Evolutionary conservation across 345 rosid species (phyloP), one percentile per base, ranked within the genome.

Genomic region (Combretum micranthum): DNA sequence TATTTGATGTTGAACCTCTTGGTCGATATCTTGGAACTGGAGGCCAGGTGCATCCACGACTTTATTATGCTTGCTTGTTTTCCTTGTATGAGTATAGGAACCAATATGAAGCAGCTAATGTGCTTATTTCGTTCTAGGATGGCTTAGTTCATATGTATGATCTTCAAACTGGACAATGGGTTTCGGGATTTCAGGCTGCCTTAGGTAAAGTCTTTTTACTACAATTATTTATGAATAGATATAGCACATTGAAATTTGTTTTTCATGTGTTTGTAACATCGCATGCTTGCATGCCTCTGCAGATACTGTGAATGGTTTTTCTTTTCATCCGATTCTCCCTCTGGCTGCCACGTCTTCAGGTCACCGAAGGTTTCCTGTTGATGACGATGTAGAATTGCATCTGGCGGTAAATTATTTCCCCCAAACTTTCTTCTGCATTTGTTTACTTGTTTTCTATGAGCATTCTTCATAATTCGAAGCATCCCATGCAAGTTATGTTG

Each of bases 281-380:
- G 15, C 42, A 13, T 43, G 12, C 26, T 32, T 63, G 23, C 63
- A 37, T 57, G 57, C 50, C 13, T 22, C 58, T 63, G 61, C 80
- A 93, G 99, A 93, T 70, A 93, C 99, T 0, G 84, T 89, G 32
- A 87, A 81, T 64, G 85, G 90, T 46, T 83, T 93, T 64, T 64
- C 93, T 55, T 92, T 88, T 78, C 98, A 92, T 59, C 98, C 98
- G 2, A 83, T 70, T 58, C 79, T 88, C 65, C 95, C 97, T 55
- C 79, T 87, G 92, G 97, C 99, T 55, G 88, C 87, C 63, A 73
- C 97, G 53, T 82, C 99, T 19, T 93, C 99, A 4, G 99, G 99
- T 26, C 97, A 93, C 63, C 76, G 99, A 52, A 75, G 97, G 55
- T 93, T 79, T 65, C 91, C 88, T 0, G 84, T 80, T 64, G 89